Evolutionary conservation across 78 protist species (phyloP), one percentile per base, ranked within the genome.

Genomic region (Pelomyxa schiedti): DNA sequence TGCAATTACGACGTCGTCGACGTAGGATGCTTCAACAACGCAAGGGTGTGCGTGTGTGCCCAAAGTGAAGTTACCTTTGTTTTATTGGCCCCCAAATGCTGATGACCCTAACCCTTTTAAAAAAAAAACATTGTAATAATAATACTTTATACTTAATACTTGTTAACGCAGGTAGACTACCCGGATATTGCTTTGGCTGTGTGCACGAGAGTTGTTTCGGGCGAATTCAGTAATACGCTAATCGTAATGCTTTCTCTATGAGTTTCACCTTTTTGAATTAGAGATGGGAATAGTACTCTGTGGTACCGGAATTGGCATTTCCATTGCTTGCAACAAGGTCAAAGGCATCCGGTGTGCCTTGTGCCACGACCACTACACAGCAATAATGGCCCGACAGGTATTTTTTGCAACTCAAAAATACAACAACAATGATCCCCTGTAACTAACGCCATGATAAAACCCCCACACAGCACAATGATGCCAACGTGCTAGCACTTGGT

Each of bases 281-380:
- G 77, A 40, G 1, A 0, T 22, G 22, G 92, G 89, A n/a, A 75
- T 88, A 39, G 73, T 83, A 3, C 1, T 88, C 53, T 88, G 92
- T 70, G 87, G 88, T 38, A 77, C 76, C 22, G 92, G 92, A 38
- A 88, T 79, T 6, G 92, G 92, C 30, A 80, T 88, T 32, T 72
- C 77, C 36, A 88, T 88, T 35, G 89, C 92, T 1, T 84, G 87
- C 24, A 88, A 88, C 79, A 88, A 88, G 75, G 41, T 72, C 40
- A 1, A 4, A 9, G 89, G 89, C 38, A 80, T 88, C 36, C 74
- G 88, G 28, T 73, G 82, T 29, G 92, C 89, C 22, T 66, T 85
- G 22, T 73, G 78, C 77, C 89, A 85, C 66, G 84, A 85, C 71
- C 66, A 52, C 29, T 58, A 41, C 78, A 80, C 87, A 4, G 84